Conservation (phyloP, 306 rosid genomes). For the Citrullus colocynthis region DNA sequence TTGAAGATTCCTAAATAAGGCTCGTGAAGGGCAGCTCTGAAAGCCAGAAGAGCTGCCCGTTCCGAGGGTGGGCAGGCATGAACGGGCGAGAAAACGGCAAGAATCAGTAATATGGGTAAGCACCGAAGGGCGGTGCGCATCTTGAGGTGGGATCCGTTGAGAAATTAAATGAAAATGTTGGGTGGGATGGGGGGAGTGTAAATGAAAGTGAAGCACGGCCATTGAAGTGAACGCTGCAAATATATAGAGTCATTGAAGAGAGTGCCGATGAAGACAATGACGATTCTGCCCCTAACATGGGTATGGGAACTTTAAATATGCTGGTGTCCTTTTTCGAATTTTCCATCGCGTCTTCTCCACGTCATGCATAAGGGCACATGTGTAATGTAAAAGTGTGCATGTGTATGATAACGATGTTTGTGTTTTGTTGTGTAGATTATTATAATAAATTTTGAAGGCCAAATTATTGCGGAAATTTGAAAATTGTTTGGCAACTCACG, state of each 20-base stretch:
- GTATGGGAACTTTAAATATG: background rate
- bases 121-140: conserved; percentile 19
- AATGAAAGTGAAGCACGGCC: background rate
- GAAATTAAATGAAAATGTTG: background rate
- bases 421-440: background rate
- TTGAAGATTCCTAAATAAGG: conserved; percentile 53
- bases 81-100: conserved; percentile 15
- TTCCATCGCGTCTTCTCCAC: conserved; percentile 12
- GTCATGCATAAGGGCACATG: background rate
- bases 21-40: conserved; percentile 65
- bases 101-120: background rate
- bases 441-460: too few species aligned
- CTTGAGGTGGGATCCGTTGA: background rate
- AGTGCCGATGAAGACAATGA: conserved; percentile 1
- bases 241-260: background rate
- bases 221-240: conserved; percentile 5
- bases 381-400: background rate
- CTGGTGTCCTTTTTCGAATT: conserved; percentile 11
- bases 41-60: conserved; percentile 48
- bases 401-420: background rate
- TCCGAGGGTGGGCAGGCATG: conserved; percentile 63
- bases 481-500: background rate
- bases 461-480: background rate
- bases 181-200: background rate
- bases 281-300: conserved; percentile 45